These are phyloP conservation scores for Boletus pseudo-olivaceus DNA, from an alignment of 768 basidiomycete species.

Conservation along the genomic window DNA sequence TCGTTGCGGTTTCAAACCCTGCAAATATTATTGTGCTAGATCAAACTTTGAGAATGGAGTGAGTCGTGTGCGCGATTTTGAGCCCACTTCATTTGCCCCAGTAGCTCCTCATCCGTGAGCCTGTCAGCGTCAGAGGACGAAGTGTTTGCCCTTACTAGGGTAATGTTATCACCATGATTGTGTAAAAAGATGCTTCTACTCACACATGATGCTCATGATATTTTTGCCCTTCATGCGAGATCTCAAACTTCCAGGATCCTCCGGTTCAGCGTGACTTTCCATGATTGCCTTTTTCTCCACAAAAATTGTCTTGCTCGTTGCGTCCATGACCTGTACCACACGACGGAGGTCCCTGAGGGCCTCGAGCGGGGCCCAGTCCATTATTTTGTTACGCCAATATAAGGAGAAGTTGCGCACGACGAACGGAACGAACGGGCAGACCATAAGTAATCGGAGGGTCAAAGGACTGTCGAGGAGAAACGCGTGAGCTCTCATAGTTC, in stretches of 20 bases:
- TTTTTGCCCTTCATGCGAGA: slow-evolving; percentile 28
- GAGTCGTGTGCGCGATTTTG: background rate
- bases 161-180: background rate
- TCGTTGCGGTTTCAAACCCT: slow-evolving; percentile 31
- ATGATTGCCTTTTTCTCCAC: slow-evolving; percentile 27
- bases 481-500: background rate
- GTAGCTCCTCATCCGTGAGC: slow-evolving; percentile 34
- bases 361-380: slow-evolving; percentile 31
- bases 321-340: slow-evolving; percentile 31
- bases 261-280: slow-evolving; percentile 9
- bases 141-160: slow-evolving; percentile 34
- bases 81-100: slow-evolving; percentile 39
- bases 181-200: slow-evolving; percentile 5
- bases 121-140: slow-evolving; percentile 28
- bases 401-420: slow-evolving; percentile 28
- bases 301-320: slow-evolving; percentile 26
- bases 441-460: slow-evolving; percentile 22
- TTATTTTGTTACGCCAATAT: slow-evolving; percentile 32
- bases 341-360: slow-evolving; percentile 26
- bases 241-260: slow-evolving; percentile 4
- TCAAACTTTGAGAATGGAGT: background rate
- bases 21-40: slow-evolving; percentile 35
- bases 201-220: slow-evolving; percentile 41
- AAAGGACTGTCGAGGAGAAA: slow-evolving; percentile 20
- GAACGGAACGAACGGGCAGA: slow-evolving; percentile 33